Evolutionary conservation across 2,329 filamentous ascomycete species (phyloP), one percentile per base, ranked within the genome.

Genomic region (Beauveria australis): DNA sequence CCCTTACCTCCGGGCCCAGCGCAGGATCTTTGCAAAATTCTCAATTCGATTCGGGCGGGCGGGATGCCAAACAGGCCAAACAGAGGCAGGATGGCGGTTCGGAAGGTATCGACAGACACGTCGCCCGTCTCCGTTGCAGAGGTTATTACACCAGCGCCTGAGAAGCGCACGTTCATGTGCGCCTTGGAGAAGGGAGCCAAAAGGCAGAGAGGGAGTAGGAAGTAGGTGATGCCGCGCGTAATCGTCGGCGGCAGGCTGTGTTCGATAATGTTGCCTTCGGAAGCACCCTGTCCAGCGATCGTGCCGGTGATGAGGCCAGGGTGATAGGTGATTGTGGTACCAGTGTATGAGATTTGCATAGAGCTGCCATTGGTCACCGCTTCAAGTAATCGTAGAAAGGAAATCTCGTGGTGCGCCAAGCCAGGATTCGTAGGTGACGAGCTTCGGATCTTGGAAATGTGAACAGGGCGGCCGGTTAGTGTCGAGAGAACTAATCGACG

Each of bases 331-430:
- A 99, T 84, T 1, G 91, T 92, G 0, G 94, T 97, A 71, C 94
- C 94, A 1, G 92, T 97, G 77, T 96, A 94, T 12, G 92, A 96
- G 67, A 99, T 96, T 70, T 97, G 92, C 77, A 97, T 91, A 60
- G 89, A 87, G 61, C 89, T 90, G 76, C 94, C 94, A 79, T 99
- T 99, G 70, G 94, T 99, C 68, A 99, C 82, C 66, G 91, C 84
- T 74, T 97, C 94, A 70, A 99, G 87, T 19, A 99, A 89, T 61
- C 94, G 92, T 37, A 99, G 83, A 74, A 99, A 93, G 52, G 94
- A 97, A 69, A 97, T 87, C 76, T 99, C 94, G 78, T 96, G 89
- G 53, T 91, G 88, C 59, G 91, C 88, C 59, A 99, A 89, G 69
- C 94, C 94, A 1, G 94, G 92, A 68, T 89, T 87, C 46, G 91